Conservation (phyloP, 371 early-diverging fungal species). For the Dichotomocladium elegans region DNA sequence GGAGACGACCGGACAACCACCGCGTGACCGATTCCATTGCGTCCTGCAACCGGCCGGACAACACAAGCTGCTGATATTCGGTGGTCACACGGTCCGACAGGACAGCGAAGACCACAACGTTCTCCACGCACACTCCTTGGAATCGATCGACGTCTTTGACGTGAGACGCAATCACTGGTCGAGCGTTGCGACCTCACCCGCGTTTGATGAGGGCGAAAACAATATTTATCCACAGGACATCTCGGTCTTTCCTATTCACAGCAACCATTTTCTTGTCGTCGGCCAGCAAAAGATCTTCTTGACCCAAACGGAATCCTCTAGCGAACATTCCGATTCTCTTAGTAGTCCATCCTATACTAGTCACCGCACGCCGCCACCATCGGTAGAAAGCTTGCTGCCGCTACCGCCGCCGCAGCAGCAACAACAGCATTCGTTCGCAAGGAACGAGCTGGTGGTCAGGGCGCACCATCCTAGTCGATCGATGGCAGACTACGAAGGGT, state of each 20-base stretch:
- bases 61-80: conserved; percentile 17
- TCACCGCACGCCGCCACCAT: no score
- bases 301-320: conserved; percentile 1
- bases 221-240: conserved; percentile 9
- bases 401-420: background rate
- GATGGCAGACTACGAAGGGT: conserved; percentile 6
- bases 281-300: conserved; percentile 10
- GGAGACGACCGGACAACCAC: conserved; percentile 19
- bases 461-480: conserved; percentile 1
- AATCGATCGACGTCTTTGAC: conserved; percentile 15
- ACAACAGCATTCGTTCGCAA: background rate
- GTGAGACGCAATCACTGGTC: conserved; percentile 15
- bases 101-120: conserved; percentile 19
- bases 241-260: conserved; percentile 1
- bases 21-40: conserved; percentile 19
- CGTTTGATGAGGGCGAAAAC: background rate
- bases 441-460: background rate
- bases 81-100: conserved; percentile 22
- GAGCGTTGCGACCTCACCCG: conserved; percentile 1
- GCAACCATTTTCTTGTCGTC: background rate
- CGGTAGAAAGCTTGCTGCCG: no score
- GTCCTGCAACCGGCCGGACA: conserved; percentile 6
- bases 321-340: no score
- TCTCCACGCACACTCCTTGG: conserved; percentile 14
- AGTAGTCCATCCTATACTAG: no score